Evolutionary conservation across 768 basidiomycete species (phyloP).

Genomic region (Leccinum pellstonianum): DNA sequence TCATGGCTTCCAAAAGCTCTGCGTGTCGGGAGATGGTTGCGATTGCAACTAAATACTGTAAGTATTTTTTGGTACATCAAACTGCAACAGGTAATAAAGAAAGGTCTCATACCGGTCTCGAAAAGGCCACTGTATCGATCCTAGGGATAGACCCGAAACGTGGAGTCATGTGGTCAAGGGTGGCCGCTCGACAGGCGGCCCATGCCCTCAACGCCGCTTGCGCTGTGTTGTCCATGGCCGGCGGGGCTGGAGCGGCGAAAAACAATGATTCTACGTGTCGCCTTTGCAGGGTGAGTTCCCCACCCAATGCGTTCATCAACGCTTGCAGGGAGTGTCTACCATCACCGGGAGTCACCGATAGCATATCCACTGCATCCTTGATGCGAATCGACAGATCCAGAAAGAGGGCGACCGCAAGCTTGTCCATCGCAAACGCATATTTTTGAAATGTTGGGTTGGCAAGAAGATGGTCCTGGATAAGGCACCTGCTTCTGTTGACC

Average conservation of each 20-base stretch:
- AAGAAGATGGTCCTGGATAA: slow-evolving; percentile 36
- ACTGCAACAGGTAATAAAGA: background rate
- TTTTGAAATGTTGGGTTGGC: slow-evolving; percentile 30
- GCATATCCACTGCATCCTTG: slow-evolving; percentile 39
- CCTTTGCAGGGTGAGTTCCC: slow-evolving; percentile 30
- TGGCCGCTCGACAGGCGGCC: slow-evolving; percentile 41
- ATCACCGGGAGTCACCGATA: slow-evolving; percentile 29
- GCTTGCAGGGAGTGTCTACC: slow-evolving; percentile 36
- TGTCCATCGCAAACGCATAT: slow-evolving; percentile 48
- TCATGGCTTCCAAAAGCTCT: slow-evolving; percentile 46
- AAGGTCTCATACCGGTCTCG: slow-evolving; percentile 27
- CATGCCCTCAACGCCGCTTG: slow-evolving; percentile 44
- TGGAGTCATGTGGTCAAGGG: slow-evolving; percentile 18
- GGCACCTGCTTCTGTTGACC: slow-evolving; percentile 11
- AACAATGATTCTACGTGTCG: slow-evolving; percentile 32
- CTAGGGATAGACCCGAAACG: slow-evolving; percentile 17
- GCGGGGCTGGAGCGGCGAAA: slow-evolving; percentile 12
- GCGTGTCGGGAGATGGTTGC: slow-evolving; percentile 46
- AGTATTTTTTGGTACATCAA: slow-evolving; percentile 1
- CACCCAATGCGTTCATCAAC: slow-evolving; percentile 40
- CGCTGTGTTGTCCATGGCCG: slow-evolving; percentile 14
- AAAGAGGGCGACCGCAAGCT: slow-evolving; percentile 39
- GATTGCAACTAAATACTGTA: slow-evolving; percentile 43
- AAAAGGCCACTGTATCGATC: slow-evolving; percentile 29
- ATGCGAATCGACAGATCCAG: slow-evolving; percentile 39